Conservation (phyloP, 176 grass and related monocot genomes). For the Musa schizocarpa region DNA sequence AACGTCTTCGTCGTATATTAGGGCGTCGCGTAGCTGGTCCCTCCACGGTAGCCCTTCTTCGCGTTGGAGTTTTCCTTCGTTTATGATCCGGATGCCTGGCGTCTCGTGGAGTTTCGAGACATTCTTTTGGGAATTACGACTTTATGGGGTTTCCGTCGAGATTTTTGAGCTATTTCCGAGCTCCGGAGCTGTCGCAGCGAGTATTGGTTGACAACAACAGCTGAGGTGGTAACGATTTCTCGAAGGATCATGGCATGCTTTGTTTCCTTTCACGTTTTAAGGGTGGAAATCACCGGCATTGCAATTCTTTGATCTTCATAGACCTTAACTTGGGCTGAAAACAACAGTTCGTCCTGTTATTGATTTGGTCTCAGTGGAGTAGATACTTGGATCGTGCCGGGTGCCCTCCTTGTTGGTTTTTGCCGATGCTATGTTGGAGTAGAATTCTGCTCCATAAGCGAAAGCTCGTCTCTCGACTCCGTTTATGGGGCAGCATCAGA, state of each 20-base stretch:
- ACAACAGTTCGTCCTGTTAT: background rate
- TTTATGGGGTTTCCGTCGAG: background rate
- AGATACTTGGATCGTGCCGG: background rate
- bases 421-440: constrained; percentile 12
- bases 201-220: background rate
- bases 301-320: background rate
- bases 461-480: background rate
- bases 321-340: background rate
- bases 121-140: too few species aligned
- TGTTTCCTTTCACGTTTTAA: background rate
- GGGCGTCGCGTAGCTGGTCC: constrained; percentile 7
- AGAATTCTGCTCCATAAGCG: background rate
- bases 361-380: background rate
- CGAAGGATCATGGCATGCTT: background rate
- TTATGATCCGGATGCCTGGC: background rate
- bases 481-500: constrained; percentile 17
- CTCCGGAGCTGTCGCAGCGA: background rate
- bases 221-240: background rate
- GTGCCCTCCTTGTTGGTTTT: constrained; percentile 5
- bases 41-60: constrained; percentile 4
- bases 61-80: background rate
- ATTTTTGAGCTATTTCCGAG: constrained; percentile 3
- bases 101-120: background rate
- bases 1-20: background rate
- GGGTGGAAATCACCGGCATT: background rate